Conservation (phyloP, 2,329 filamentous ascomycete species). For the Colletotrichum horii region DNA sequence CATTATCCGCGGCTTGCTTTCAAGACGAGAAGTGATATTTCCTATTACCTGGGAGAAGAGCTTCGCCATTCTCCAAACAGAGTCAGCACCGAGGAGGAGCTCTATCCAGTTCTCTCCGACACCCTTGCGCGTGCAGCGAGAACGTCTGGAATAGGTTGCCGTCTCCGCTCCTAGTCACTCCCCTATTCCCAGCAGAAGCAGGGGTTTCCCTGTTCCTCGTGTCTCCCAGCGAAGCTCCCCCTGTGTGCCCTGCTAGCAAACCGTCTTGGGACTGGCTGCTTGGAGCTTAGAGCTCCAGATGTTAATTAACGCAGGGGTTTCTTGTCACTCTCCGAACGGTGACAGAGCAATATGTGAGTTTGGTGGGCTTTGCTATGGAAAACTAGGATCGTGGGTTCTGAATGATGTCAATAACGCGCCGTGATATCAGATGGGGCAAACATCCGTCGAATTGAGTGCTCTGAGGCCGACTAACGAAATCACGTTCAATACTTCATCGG, state of each 20-base stretch:
- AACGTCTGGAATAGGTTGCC: constrained; percentile 18
- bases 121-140: constrained; percentile 8
- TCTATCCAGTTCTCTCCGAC: neutral
- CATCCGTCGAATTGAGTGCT: neutral
- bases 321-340: neutral
- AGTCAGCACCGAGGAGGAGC: neutral
- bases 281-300: neutral
- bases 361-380: constrained; percentile 1
- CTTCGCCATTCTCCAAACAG: neutral
- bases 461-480: neutral
- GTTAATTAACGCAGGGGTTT: constrained; percentile 3
- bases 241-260: neutral
- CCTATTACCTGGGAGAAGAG: neutral
- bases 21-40: neutral
- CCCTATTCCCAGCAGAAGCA: neutral
- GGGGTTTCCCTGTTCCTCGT: neutral
- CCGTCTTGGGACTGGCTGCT: constrained; percentile 7
- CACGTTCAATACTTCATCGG: neutral
- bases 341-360: constrained; percentile 14
- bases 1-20: neutral
- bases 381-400: constrained; percentile 2
- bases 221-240: neutral
- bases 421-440: neutral
- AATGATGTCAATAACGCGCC: constrained; percentile 10
- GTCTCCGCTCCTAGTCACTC: constrained; percentile 12